A percentile compares a stretch with the other conserved stretches of the same genome.
Evolutionary conservation across 2,329 filamentous ascomycete species (phyloP).

Genomic region (Fusarium euwallaceae): DNA sequence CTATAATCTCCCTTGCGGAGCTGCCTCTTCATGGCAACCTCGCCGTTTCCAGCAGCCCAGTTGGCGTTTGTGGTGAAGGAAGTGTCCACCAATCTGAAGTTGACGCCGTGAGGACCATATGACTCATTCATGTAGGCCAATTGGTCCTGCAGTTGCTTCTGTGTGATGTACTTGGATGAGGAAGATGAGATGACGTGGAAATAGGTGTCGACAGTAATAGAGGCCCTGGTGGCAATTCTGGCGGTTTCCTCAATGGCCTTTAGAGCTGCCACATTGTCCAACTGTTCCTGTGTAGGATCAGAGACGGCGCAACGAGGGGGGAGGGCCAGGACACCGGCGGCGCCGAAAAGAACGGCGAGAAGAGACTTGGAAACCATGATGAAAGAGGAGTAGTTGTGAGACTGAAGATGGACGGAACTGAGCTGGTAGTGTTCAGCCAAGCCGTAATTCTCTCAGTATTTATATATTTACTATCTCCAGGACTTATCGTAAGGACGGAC

Average conservation of each 20-base stretch:
- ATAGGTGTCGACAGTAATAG: conserved; percentile 40
- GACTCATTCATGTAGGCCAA: conserved; percentile 60
- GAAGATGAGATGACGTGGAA: conserved; percentile 44
- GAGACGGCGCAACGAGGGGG: conserved; percentile 28
- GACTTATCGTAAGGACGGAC: neutral
- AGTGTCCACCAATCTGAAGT: conserved; percentile 59
- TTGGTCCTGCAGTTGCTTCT: conserved; percentile 49
- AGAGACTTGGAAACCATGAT: conserved; percentile 33
- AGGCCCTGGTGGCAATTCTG: conserved; percentile 7
- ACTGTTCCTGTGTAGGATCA: conserved; percentile 28
- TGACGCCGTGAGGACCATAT: conserved; percentile 58
- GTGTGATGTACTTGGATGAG: conserved; percentile 37
- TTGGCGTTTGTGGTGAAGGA: conserved; percentile 61
- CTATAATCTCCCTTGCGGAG: conserved; percentile 61
- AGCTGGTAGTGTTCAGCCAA: neutral
- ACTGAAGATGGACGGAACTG: neutral
- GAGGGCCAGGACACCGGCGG: conserved; percentile 18
- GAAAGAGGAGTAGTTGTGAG: neutral
- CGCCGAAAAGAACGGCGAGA: conserved; percentile 21
- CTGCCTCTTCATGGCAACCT: conserved; percentile 59
- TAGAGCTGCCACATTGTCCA: conserved; percentile 11
- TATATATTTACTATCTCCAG: neutral
- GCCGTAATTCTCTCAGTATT: neutral
- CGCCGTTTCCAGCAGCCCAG: conserved; percentile 59
- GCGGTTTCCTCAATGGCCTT: conserved; percentile 23